phyloP scores from a whole-genome alignment of 140 eudicot species.

The Stevia rebaudiana region DNA sequence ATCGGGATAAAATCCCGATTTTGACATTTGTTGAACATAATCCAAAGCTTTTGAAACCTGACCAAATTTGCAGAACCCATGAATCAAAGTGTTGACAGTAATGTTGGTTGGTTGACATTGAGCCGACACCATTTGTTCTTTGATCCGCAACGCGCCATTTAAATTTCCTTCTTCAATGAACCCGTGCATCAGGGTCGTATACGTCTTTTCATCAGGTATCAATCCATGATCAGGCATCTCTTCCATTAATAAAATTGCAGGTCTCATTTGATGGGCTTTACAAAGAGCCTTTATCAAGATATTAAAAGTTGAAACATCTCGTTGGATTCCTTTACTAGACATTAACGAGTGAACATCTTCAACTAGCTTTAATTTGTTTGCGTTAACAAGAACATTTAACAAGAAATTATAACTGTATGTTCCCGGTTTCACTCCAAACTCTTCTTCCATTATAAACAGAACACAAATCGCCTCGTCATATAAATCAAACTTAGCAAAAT shows the following conservation, averaged over 20 bases:
- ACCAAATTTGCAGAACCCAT: constrained; percentile 80
- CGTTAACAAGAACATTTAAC: constrained; percentile 91
- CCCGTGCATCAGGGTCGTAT: constrained; percentile 85
- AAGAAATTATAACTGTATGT: constrained; percentile 55
- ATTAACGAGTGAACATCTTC: constrained; percentile 64
- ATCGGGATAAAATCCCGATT: constrained; percentile 70
- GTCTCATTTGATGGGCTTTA: constrained; percentile 84
- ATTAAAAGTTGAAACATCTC: constrained; percentile 74
- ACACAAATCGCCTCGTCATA: constrained; percentile 80
- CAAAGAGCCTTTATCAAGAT: constrained; percentile 84
- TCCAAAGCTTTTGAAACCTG: constrained; percentile 63
- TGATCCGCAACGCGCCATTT: constrained; percentile 62
- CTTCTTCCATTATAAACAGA: constrained; percentile 65
- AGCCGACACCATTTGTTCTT: constrained; percentile 68
- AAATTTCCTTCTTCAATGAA: constrained; percentile 77
- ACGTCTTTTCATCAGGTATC: constrained; percentile 79
- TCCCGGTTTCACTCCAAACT: constrained; percentile 56
- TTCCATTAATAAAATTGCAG: constrained; percentile 83
- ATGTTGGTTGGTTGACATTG: constrained; percentile 48
- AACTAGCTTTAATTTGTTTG: constrained; percentile 63
- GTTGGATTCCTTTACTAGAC: constrained; percentile 42
- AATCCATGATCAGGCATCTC: constrained; percentile 72
- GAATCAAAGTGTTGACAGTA: constrained; percentile 60
- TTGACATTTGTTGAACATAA: constrained; percentile 61
- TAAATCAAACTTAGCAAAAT: constrained; percentile 43